phyloP scores from a whole-genome alignment of 1,284 basidiomycete genomes.

The Apiotrichum gamsii region DNA sequence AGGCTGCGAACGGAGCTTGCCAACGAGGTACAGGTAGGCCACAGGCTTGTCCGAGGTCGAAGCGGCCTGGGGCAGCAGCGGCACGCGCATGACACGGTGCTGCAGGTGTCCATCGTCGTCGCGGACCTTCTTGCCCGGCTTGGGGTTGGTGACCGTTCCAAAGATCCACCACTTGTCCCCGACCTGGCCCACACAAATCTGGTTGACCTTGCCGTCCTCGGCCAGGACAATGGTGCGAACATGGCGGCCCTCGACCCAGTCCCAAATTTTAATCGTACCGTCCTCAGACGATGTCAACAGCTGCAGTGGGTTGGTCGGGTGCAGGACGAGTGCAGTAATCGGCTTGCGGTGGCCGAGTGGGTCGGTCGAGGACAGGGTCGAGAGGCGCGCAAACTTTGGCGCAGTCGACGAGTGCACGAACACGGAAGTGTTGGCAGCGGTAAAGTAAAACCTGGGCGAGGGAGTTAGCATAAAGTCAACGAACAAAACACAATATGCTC shows the following conservation, averaged over 20 bases:
- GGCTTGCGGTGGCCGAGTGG: slow-evolving; percentile 51
- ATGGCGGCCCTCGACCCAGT: slow-evolving; percentile 79
- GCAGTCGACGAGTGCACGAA: slow-evolving; percentile 73
- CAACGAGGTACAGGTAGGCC: slow-evolving; percentile 16
- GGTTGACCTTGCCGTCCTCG: slow-evolving; percentile 59
- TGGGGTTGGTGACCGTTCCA: slow-evolving; percentile 23
- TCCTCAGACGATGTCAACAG: slow-evolving; percentile 79
- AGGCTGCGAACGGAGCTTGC: slow-evolving; percentile 30
- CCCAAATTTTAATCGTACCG: slow-evolving; percentile 83
- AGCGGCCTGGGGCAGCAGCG: slow-evolving; percentile 5
- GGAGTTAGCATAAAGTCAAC: neutral
- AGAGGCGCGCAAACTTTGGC: slow-evolving; percentile 62
- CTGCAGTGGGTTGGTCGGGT: slow-evolving; percentile 82
- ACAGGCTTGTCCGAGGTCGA: slow-evolving; percentile 10
- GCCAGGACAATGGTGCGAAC: slow-evolving; percentile 62
- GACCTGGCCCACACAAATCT: slow-evolving; percentile 32
- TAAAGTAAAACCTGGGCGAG: slow-evolving; percentile 74
- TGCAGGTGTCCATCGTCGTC: slow-evolving; percentile 15
- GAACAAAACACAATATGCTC: too few relatives aligned
- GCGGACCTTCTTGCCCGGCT: slow-evolving; percentile 14
- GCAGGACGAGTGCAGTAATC: slow-evolving; percentile 71
- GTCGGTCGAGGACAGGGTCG: slow-evolving; percentile 59
- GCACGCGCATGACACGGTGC: slow-evolving; percentile 25
- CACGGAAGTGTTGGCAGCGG: slow-evolving; percentile 65
- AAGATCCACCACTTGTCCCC: slow-evolving; percentile 37